phyloP scores from a whole-genome alignment of 805 yeast species.

The Barnettozyma pratensis region DNA sequence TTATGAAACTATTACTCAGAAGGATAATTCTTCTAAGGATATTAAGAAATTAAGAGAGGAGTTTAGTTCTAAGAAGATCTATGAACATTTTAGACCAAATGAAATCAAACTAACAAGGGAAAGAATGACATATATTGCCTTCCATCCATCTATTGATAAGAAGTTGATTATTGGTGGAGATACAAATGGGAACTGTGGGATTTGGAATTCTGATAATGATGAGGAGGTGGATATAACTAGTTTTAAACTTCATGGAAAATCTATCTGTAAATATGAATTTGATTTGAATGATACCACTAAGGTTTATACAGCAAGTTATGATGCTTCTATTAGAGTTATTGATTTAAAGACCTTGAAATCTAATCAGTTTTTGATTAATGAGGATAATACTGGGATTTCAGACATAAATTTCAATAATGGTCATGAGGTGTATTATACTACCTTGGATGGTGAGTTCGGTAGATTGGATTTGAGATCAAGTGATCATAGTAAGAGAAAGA shows the following conservation, averaged over 20 bases:
- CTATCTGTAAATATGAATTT: constrained; percentile 60
- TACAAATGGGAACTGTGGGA: constrained; percentile 77
- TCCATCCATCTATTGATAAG: constrained; percentile 68
- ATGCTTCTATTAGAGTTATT: constrained; percentile 74
- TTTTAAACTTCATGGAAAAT: constrained; percentile 70
- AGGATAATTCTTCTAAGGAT: constrained; percentile 32
- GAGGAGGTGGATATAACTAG: constrained; percentile 50
- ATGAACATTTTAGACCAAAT: constrained; percentile 57
- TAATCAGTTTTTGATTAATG: constrained; percentile 55
- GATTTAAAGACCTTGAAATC: constrained; percentile 61
- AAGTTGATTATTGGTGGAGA: constrained; percentile 82
- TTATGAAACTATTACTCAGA: constrained; percentile 45
- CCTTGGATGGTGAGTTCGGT: constrained; percentile 76
- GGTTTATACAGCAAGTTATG: constrained; percentile 73
- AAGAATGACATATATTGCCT: constrained; percentile 66
- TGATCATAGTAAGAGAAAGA: constrained; percentile 28
- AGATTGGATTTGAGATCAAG: constrained; percentile 60
- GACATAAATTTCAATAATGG: constrained; percentile 60
- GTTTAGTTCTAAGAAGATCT: constrained; percentile 45
- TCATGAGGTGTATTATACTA: constrained; percentile 63
- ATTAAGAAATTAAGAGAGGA: constrained; percentile 47
- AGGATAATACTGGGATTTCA: constrained; percentile 60
- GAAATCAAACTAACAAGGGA: constrained; percentile 64
- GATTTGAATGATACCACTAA: constrained; percentile 45
- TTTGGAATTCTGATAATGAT: constrained; percentile 65